These are phyloP conservation scores for Avena insularis DNA, from an alignment of 176 grass and related monocot species.

Conservation along the genomic window DNA sequence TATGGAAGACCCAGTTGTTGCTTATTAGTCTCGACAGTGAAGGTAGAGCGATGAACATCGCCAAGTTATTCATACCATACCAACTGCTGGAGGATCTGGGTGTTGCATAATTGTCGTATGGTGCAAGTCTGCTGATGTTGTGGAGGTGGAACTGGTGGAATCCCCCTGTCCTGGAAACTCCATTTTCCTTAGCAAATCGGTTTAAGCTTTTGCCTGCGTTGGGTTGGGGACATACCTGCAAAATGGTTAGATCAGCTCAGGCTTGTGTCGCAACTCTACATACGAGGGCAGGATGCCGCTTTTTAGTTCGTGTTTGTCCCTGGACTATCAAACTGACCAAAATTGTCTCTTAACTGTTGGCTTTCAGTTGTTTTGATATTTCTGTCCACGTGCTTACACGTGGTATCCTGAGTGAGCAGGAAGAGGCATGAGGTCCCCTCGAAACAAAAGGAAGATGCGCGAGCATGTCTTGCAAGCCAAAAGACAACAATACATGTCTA, in stretches of 20 bases:
- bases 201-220: slow-evolving; percentile 9
- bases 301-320: no score
- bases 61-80: background rate
- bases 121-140: background rate
- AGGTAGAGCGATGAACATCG: background rate
- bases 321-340: background rate
- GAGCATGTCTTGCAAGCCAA: no score
- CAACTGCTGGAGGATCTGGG: background rate
- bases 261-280: background rate
- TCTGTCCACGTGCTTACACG: background rate
- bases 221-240: background rate
- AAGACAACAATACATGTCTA: no score
- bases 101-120: background rate
- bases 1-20: background rate
- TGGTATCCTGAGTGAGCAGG: background rate
- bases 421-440: background rate
- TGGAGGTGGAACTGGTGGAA: background rate
- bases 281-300: no score
- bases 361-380: background rate
- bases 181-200: background rate
- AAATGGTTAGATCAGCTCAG: background rate
- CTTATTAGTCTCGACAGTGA: background rate
- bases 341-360: background rate
- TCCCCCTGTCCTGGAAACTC: background rate
- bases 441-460: no score